Conservation (phyloP, 139 green algal species). For the Coelastrella sp. region DNA sequence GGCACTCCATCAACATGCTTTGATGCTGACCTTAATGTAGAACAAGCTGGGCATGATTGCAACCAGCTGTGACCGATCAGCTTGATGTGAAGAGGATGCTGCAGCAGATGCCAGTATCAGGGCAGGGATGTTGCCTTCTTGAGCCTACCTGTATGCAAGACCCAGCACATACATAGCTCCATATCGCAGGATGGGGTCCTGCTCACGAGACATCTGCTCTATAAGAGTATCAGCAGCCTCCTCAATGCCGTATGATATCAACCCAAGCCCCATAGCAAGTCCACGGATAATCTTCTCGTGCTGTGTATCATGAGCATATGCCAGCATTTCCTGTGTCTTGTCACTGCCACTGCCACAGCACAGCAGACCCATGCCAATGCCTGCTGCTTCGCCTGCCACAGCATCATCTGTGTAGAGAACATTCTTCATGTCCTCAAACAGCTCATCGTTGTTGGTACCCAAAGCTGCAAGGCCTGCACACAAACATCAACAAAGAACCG, state of each 20-base stretch:
- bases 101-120: too few relatives aligned
- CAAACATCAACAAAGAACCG: not conserved
- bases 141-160: slow-evolving; percentile 85
- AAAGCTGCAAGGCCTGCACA: slow-evolving; percentile 84
- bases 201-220: slow-evolving; percentile 85
- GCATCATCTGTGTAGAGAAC: slow-evolving; percentile 92
- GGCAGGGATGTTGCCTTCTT: too few relatives aligned
- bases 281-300: slow-evolving; percentile 95
- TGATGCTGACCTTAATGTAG: too few relatives aligned
- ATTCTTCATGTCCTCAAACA: slow-evolving; percentile 96
- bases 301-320: slow-evolving; percentile 86
- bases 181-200: slow-evolving; percentile 93
- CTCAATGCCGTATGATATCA: slow-evolving; percentile 94
- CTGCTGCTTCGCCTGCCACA: slow-evolving; percentile 80
- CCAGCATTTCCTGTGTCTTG: slow-evolving; percentile 53
- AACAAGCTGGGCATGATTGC: too few relatives aligned
- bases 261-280: slow-evolving; percentile 87
- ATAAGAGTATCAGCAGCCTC: slow-evolving; percentile 94
- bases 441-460: slow-evolving; percentile 84
- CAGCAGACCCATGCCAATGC: slow-evolving; percentile 95
- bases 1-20: too few relatives aligned
- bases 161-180: slow-evolving; percentile 94
- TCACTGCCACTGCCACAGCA: slow-evolving; percentile 76
- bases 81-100: too few relatives aligned
- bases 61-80: too few relatives aligned